phyloP scores from a whole-genome alignment of 768 basidiomycete genomes.

The Boletus barrowsii region DNA sequence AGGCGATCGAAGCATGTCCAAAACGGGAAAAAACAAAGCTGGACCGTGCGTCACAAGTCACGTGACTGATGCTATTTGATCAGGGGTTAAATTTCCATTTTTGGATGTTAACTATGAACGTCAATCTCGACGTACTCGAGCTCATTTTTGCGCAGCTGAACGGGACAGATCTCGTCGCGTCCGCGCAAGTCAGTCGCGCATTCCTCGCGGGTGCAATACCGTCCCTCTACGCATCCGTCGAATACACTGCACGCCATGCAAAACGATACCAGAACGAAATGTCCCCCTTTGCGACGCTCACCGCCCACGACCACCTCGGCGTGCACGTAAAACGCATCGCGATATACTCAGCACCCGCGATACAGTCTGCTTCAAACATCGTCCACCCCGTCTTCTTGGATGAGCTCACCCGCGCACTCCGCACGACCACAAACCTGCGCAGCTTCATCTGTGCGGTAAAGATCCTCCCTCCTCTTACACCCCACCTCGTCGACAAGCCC shows the following conservation, averaged over 20 bases:
- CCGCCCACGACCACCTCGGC: constrained; percentile 49
- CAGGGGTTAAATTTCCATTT: constrained; percentile 8
- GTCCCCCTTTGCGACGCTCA: constrained; percentile 61
- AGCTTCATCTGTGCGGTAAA: constrained; percentile 53
- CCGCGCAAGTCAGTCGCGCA: constrained; percentile 61
- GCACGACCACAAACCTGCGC: constrained; percentile 48
- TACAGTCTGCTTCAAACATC: constrained; percentile 29
- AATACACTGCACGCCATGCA: constrained; percentile 52
- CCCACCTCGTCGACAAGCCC: constrained; percentile 41
- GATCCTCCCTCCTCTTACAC: constrained; percentile 49
- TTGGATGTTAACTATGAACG: constrained; percentile 44
- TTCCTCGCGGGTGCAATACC: constrained; percentile 66
- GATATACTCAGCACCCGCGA: constrained; percentile 44
- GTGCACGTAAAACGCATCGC: constrained; percentile 61
- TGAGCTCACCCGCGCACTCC: constrained; percentile 50
- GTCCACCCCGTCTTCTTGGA: constrained; percentile 47
- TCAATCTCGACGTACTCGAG: constrained; percentile 72
- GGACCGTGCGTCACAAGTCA: constrained; percentile 22
- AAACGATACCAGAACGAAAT: constrained; percentile 49
- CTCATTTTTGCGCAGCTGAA: constrained; percentile 57
- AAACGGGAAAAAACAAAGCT: constrained; percentile 12
- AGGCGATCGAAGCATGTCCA: constrained; percentile 18
- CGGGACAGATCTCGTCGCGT: constrained; percentile 52
- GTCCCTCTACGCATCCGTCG: constrained; percentile 55
- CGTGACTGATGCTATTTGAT: constrained; percentile 7